phyloP scores from a whole-genome alignment of 169 alveolate genomes.

The Eimeria nieschulzi region DNA sequence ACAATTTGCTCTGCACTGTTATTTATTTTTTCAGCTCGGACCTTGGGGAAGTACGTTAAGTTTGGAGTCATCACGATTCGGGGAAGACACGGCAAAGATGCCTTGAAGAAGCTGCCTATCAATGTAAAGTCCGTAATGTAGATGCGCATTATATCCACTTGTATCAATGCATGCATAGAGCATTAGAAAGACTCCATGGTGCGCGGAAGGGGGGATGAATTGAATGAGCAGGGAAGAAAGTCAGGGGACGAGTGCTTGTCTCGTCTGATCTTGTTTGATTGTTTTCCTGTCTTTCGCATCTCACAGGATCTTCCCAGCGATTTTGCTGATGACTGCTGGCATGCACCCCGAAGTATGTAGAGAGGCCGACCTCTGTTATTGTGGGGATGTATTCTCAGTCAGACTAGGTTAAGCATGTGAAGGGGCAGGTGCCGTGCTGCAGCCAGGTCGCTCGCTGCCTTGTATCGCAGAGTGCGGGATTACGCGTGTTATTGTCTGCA shows the following conservation, averaged over 20 bases:
- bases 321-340: slow-evolving; percentile 60
- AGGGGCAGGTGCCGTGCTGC: no score
- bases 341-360: slow-evolving; percentile 71
- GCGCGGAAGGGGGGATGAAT: no score
- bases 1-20: not conserved
- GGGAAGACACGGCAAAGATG: slow-evolving; percentile 36
- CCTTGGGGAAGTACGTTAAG: slow-evolving; percentile 67
- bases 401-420: no score
- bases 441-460: no score
- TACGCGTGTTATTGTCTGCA: not conserved
- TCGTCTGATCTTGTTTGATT: not conserved
- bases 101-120: slow-evolving; percentile 45
- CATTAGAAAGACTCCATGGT: no score
- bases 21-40: slow-evolving; percentile 36
- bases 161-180: no score
- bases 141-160: no score
- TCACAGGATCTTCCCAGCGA: slow-evolving; percentile 69
- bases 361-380: not conserved
- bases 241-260: no score
- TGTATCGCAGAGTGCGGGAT: not conserved
- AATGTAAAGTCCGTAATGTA: slow-evolving; percentile 51
- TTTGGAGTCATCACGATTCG: slow-evolving; percentile 55
- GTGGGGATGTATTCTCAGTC: not conserved
- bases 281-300: not conserved
- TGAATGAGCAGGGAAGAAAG: no score